Evolutionary conservation across 345 rosid genomes (phyloP).

Genomic region (Durio zibethinus): DNA sequence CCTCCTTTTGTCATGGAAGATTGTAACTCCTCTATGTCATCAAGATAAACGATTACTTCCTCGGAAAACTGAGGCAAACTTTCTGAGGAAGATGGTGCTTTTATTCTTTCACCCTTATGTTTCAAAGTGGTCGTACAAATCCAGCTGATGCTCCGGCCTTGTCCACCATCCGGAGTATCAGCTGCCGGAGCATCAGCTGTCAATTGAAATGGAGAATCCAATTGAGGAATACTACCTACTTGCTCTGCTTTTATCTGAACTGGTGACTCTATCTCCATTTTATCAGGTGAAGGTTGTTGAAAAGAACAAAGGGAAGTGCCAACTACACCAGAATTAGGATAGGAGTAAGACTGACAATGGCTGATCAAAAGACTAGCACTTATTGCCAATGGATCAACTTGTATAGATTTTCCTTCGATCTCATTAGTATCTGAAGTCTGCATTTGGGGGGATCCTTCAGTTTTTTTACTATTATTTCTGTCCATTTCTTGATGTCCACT

Average conservation of each 20-base stretch:
- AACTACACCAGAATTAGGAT: slow-evolving; percentile 15
- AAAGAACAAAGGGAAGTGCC: slow-evolving; percentile 27
- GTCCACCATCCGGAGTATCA: slow-evolving; percentile 13
- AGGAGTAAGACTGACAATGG: not conserved
- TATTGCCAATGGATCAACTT: slow-evolving; percentile 18
- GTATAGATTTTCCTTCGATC: slow-evolving; percentile 11
- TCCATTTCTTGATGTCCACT: slow-evolving; percentile 7
- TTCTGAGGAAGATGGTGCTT: slow-evolving; percentile 37
- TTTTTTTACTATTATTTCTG: not conserved
- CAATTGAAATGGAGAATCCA: not conserved
- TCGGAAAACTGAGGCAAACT: slow-evolving; percentile 33
- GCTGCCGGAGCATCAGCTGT: not conserved
- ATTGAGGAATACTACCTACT: no score
- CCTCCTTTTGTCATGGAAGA: slow-evolving; percentile 28
- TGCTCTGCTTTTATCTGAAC: not conserved
- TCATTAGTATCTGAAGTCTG: slow-evolving; percentile 19
- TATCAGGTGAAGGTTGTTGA: slow-evolving; percentile 31
- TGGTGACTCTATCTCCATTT: slow-evolving; percentile 12
- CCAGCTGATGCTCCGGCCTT: slow-evolving; percentile 6
- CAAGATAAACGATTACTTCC: slow-evolving; percentile 42
- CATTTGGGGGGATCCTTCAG: slow-evolving; percentile 4
- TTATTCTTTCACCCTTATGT: slow-evolving; percentile 9
- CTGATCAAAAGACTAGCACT: not conserved
- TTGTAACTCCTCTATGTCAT: slow-evolving; percentile 51
- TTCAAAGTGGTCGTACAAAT: not conserved